Conservation (phyloP, 495 filamentous ascomycete genomes). For the Trichocladium uniseriatum region DNA sequence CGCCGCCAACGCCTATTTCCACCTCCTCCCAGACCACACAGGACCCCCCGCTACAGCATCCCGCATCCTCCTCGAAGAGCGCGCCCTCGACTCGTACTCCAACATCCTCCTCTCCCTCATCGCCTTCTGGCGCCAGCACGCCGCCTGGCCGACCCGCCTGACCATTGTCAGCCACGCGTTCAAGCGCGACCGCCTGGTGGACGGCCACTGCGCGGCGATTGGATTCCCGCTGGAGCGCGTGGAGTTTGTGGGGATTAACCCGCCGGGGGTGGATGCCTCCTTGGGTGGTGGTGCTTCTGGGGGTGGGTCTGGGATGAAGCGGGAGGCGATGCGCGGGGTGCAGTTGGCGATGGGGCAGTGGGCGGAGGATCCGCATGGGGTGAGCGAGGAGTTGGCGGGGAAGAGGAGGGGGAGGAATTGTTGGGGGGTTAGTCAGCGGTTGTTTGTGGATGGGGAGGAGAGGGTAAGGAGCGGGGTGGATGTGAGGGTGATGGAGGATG, state of each 20-base stretch:
- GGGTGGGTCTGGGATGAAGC: constrained; percentile 20
- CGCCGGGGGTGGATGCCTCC: constrained; percentile 41
- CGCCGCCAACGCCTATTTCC: constrained; percentile 32
- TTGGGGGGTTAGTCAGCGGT: constrained; percentile 32
- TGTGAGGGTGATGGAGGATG: constrained; percentile 15
- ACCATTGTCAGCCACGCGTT: constrained; percentile 70
- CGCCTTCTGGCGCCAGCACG: constrained; percentile 43
- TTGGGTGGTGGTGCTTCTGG: not conserved
- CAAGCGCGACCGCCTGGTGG: constrained; percentile 57
- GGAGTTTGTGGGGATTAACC: constrained; percentile 58
- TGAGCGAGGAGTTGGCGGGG: constrained; percentile 32
- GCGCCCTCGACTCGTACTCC: constrained; percentile 70
- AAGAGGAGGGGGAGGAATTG: constrained; percentile 44
- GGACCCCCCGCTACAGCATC: not conserved
- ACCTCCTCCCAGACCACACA: constrained; percentile 22
- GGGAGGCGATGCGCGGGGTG: constrained; percentile 31
- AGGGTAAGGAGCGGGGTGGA: constrained; percentile 27
- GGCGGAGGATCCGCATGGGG: constrained; percentile 42
- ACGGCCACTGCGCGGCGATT: constrained; percentile 60
- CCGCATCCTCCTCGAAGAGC: constrained; percentile 47
- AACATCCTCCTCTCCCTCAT: constrained; percentile 66
- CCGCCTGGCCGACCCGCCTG: constrained; percentile 43
- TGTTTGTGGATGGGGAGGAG: constrained; percentile 33
- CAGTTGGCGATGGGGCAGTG: constrained; percentile 36
- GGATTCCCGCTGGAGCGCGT: constrained; percentile 41